These are phyloP conservation scores for Pythium apleroticum DNA, from an alignment of 352 stramenopile species.

Conservation along the genomic window DNA sequence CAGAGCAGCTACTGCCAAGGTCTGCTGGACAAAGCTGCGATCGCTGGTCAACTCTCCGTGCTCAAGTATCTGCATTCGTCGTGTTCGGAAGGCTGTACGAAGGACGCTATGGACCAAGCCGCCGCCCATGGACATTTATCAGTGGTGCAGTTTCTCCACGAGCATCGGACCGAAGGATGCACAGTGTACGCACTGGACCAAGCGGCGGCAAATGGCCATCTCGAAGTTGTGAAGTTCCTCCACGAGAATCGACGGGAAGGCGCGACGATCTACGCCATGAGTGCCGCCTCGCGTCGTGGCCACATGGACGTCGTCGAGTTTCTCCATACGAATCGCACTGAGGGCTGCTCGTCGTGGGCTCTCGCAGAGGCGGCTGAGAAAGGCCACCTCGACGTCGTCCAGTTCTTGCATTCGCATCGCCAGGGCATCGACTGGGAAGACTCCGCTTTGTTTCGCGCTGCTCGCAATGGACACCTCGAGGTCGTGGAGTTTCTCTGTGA, in stretches of 20 bases:
- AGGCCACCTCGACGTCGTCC: conserved; percentile 18
- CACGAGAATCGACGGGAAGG: conserved; percentile 24
- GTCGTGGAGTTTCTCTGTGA: conserved; percentile 29
- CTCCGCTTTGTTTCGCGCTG: conserved; percentile 26
- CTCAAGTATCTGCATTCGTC: conserved; percentile 17
- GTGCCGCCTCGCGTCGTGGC: conserved; percentile 10
- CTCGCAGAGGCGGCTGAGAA: conserved; percentile 23
- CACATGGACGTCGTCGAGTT: conserved; percentile 27
- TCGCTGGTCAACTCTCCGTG: conserved; percentile 13
- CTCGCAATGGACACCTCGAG: conserved; percentile 25
- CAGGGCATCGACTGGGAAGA: conserved; percentile 24
- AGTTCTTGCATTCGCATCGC: conserved; percentile 19
- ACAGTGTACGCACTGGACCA: conserved; percentile 26
- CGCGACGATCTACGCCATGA: conserved; percentile 30
- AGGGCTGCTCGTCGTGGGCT: conserved; percentile 27
- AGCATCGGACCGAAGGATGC: conserved; percentile 2
- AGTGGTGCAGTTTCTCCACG: conserved; percentile 21
- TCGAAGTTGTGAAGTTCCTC: conserved; percentile 22
- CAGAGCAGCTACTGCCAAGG: conserved; percentile 11
- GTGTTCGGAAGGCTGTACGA: conserved; percentile 7
- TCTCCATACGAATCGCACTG: conserved; percentile 19
- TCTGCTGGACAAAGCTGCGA: conserved; percentile 17
- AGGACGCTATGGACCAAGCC: conserved; percentile 28
- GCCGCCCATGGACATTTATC: conserved; percentile 28
- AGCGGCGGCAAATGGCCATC: conserved; percentile 28